Evolutionary conservation across 192 early-diverging fungal genomes (phyloP).

Genomic region (Entophlyctis luteolus): DNA sequence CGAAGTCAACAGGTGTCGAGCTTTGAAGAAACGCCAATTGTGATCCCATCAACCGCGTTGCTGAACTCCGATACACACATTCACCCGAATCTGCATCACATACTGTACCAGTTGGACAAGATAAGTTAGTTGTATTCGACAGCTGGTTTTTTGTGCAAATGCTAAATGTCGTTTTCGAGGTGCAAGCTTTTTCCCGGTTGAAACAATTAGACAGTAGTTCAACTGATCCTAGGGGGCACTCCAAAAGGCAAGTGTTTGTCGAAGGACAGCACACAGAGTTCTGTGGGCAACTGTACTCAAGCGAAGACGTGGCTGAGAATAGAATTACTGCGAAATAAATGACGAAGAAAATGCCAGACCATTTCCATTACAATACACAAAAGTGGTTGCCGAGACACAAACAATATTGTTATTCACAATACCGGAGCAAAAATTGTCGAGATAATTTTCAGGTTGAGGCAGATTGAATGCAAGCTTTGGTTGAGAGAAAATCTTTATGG

Average conservation of each 20-base stretch:
- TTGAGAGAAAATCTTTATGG: not conserved
- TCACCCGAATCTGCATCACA: not conserved
- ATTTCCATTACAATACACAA: constrained; percentile 17
- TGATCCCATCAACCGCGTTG: not conserved
- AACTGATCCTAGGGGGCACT: not conserved
- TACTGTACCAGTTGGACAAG: not conserved
- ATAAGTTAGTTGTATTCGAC: not conserved
- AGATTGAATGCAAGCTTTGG: not conserved
- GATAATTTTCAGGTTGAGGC: not conserved
- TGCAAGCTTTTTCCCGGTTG: not conserved
- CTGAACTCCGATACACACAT: not conserved
- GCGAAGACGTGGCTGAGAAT: not conserved
- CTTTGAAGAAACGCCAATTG: not conserved
- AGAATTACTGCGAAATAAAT: not conserved
- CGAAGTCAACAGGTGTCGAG: too few species aligned
- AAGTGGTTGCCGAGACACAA: constrained; percentile 22
- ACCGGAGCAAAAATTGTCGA: not conserved
- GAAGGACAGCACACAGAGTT: not conserved
- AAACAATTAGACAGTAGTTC: not conserved
- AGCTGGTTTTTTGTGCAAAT: not conserved
- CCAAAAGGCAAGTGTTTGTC: not conserved
- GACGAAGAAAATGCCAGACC: not conserved
- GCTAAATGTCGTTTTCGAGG: not conserved
- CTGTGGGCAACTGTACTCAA: not conserved
- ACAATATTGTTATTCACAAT: constrained; percentile 10